Evolutionary conservation across 768 basidiomycete genomes (phyloP), one percentile per base, ranked within the genome.

Genomic region (Rubroboletus satanas): DNA sequence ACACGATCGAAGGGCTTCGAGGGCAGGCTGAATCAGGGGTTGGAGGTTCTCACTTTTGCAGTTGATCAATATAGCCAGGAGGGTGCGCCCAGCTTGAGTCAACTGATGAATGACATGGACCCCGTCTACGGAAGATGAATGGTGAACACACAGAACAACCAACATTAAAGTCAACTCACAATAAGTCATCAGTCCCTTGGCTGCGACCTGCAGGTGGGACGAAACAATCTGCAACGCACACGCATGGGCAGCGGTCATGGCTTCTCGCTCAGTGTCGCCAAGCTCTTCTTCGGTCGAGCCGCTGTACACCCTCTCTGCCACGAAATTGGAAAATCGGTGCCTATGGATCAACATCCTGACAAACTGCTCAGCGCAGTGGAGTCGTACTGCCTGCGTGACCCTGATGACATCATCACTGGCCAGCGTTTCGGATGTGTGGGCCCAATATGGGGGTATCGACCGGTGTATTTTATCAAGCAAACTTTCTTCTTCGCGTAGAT

Each of bases 31-130:
- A 49, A 93, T 90, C 60, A 95, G 68, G 38, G 83, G 82, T 56
- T 90, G 83, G 49, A 93, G 69, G 11, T 77, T 77, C 49, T 90
- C 88, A n/a, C 83, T 82, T 65, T 92, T 90, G 74, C 92, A 93
- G 67, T 91, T 91, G 48, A 96, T 77, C 26, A 96, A 77, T 56
- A 95, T 83, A 14, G 92, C 91, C 51, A 96, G 83, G 17, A 97
- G 78, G 2, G 94, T 94, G 47, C 94, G 83, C 8, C 94, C 94
- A 23, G 93, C 93, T 66, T 95, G 93, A 4, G 93, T 95, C 55
- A 96, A 76, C 69, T 97, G 94, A 67, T 97, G 93, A 44, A 97
- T 96, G 56, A 95, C 93, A 68, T 95, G 93, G 1, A 96, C 93
- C 3, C 93, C 93, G 70, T 93, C 92, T 94, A 64, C 5, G 29